Percentiles rank a stretch among this genome's conserved stretches.
These are phyloP conservation scores for Rhodotorula graminis DNA, from an alignment of 768 basidiomycete species.

Conservation along the genomic window DNA sequence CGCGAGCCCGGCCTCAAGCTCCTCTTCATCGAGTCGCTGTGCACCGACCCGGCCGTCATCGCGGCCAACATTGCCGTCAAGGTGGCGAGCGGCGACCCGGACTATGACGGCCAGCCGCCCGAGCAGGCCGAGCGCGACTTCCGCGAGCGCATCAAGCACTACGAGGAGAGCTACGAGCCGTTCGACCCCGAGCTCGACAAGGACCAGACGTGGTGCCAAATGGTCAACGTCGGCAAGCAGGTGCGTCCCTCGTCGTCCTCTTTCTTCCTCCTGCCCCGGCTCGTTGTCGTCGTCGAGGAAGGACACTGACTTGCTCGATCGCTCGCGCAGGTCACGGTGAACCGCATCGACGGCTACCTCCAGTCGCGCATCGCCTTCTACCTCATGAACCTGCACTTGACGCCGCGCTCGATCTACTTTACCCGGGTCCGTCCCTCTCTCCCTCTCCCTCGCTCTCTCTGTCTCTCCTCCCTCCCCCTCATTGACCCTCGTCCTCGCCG, in stretches of 20 bases:
- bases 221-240: constrained; percentile 86
- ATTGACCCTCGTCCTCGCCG: too few relatives aligned
- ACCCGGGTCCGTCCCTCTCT: constrained; percentile 64
- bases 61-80: constrained; percentile 95
- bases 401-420: constrained; percentile 92
- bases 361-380: constrained; percentile 97
- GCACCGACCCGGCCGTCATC: constrained; percentile 88
- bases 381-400: constrained; percentile 86
- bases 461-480: background rate
- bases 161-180: constrained; percentile 92
- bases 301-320: constrained; percentile 27
- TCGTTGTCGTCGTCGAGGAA: too few relatives aligned
- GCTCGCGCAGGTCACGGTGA: constrained; percentile 39
- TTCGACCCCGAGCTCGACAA: constrained; percentile 66
- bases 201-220: constrained; percentile 80
- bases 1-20: constrained; percentile 79
- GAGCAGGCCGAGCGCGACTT: constrained; percentile 88
- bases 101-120: constrained; percentile 82
- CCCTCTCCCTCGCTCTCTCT: background rate
- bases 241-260: constrained; percentile 56
- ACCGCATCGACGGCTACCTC: constrained; percentile 83
- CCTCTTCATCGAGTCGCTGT: constrained; percentile 91
- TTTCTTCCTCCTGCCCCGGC: too few relatives aligned
- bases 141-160: constrained; percentile 78
- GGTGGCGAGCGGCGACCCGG: constrained; percentile 92